A percentile compares a stretch with the other conserved stretches of the same genome.
Conservation (phyloP, 352 stramenopile species). For the Globisporangium paddicum region DNA sequence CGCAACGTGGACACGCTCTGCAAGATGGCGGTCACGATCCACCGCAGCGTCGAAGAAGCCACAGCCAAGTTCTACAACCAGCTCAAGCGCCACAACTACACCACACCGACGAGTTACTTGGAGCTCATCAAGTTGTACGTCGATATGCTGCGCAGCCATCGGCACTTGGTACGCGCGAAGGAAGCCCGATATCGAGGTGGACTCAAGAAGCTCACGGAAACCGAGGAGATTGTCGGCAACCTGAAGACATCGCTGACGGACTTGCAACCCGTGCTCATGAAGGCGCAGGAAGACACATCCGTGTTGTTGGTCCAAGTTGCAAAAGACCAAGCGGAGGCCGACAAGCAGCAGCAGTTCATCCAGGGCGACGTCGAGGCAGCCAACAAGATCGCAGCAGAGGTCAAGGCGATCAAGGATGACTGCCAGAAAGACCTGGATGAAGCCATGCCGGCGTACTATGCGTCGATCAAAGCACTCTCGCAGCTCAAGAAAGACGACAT, state of each 20-base stretch:
- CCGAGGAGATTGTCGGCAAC: conserved; percentile 90
- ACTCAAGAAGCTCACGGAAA: conserved; percentile 92
- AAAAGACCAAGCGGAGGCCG: conserved; percentile 89
- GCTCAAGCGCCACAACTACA: conserved; percentile 91
- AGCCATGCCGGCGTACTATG: conserved; percentile 91
- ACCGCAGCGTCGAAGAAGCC: conserved; percentile 88
- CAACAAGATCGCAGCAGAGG: conserved; percentile 89
- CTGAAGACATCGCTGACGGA: conserved; percentile 90
- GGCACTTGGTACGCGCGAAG: conserved; percentile 78
- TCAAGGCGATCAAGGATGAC: conserved; percentile 93
- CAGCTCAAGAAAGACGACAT: conserved; percentile 92
- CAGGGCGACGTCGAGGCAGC: conserved; percentile 89
- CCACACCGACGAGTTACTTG: conserved; percentile 94
- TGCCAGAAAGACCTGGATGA: conserved; percentile 92
- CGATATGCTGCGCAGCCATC: conserved; percentile 86
- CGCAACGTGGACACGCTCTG: conserved; percentile 87
- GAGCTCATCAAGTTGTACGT: conserved; percentile 94
- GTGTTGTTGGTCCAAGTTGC: conserved; percentile 84
- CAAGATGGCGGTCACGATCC: conserved; percentile 91
- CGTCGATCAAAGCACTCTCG: conserved; percentile 87
- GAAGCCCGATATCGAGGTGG: conserved; percentile 79
- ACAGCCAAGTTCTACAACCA: conserved; percentile 76
- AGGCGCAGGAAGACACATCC: conserved; percentile 87
- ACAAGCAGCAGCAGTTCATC: conserved; percentile 89
- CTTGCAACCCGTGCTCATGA: conserved; percentile 88